These are phyloP conservation scores for Trypanosomatidae sp. DNA, from an alignment of 208 protist species.

Conservation along the genomic window DNA sequence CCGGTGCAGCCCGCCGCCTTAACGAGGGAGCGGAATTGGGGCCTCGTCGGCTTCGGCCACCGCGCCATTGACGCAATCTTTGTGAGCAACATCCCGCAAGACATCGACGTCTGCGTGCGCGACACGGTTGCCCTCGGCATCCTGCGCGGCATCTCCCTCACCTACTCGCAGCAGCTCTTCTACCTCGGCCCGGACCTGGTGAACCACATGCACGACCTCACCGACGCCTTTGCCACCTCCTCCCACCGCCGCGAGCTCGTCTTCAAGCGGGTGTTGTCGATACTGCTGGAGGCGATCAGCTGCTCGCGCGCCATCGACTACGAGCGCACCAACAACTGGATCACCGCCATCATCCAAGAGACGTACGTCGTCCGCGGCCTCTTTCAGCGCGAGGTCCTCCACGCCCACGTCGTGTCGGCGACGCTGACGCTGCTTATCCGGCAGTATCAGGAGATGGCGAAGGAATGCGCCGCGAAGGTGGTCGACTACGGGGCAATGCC, in stretches of 20 bases:
- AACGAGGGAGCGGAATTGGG: conserved; percentile 24
- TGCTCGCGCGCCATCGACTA: conserved; percentile 62
- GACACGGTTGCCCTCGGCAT: conserved; percentile 61
- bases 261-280: conserved; percentile 70
- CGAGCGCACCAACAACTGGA: conserved; percentile 71
- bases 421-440: conserved; percentile 73
- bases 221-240: conserved; percentile 66
- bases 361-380: conserved; percentile 75
- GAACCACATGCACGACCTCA: conserved; percentile 67
- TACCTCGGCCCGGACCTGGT: conserved; percentile 55
- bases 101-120: conserved; percentile 61
- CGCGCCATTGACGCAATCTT: conserved; percentile 57
- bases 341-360: conserved; percentile 69
- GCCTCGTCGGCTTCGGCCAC: conserved; percentile 52
- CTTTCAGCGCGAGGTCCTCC: conserved; percentile 71
- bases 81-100: conserved; percentile 49
- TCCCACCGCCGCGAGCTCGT: conserved; percentile 46
- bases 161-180: conserved; percentile 45
- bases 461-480: conserved; percentile 33
- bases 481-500: conserved; percentile 25
- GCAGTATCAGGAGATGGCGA: conserved; percentile 70
- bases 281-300: conserved; percentile 79
- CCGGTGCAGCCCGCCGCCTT: conserved; percentile 1
- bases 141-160: conserved; percentile 64
- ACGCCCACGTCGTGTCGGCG: conserved; percentile 70